These are phyloP conservation scores for Mycena capillaripes DNA, from an alignment of 768 basidiomycete genomes.

Conservation along the genomic window DNA sequence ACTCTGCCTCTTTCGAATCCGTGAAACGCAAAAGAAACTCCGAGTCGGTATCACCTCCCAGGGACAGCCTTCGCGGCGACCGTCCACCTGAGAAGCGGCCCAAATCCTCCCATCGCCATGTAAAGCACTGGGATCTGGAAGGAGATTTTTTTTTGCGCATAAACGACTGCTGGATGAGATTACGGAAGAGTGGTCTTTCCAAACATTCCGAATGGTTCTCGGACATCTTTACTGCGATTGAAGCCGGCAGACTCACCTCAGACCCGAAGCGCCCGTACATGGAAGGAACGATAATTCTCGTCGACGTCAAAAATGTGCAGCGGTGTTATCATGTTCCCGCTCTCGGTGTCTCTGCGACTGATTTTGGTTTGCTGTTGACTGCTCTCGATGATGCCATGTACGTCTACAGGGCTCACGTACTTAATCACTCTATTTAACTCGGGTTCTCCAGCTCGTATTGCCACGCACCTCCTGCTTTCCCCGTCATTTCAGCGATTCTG, in stretches of 20 bases:
- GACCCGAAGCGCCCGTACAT: slow-evolving; percentile 14
- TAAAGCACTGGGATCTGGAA: slow-evolving; percentile 50
- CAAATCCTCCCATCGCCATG: slow-evolving; percentile 7
- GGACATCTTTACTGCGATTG: slow-evolving; percentile 28
- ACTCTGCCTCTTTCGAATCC: neutral
- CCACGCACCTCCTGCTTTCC: slow-evolving; percentile 43
- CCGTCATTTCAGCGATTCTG: slow-evolving; percentile 46
- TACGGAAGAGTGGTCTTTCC: slow-evolving; percentile 52
- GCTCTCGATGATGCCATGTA: slow-evolving; percentile 52
- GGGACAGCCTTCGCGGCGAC: neutral
- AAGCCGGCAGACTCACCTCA: slow-evolving; percentile 3
- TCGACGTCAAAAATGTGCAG: slow-evolving; percentile 37
- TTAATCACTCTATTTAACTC: slow-evolving; percentile 28
- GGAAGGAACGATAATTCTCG: slow-evolving; percentile 26
- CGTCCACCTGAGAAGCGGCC: slow-evolving; percentile 2
- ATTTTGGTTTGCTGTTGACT: slow-evolving; percentile 50
- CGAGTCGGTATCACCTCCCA: neutral
- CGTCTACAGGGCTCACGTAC: slow-evolving; percentile 11
- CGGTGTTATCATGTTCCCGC: slow-evolving; percentile 39
- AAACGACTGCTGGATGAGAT: slow-evolving; percentile 48
- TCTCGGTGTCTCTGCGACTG: slow-evolving; percentile 40
- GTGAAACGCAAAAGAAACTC: slow-evolving; percentile 13
- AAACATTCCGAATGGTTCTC: slow-evolving; percentile 51
- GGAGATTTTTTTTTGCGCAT: slow-evolving; percentile 52
- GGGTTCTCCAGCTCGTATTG: slow-evolving; percentile 31